Percentiles rank a stretch among this genome's conserved stretches.
Evolutionary conservation across 2,329 filamentous ascomycete species (phyloP).

Genomic region (Xylaria multiplex): DNA sequence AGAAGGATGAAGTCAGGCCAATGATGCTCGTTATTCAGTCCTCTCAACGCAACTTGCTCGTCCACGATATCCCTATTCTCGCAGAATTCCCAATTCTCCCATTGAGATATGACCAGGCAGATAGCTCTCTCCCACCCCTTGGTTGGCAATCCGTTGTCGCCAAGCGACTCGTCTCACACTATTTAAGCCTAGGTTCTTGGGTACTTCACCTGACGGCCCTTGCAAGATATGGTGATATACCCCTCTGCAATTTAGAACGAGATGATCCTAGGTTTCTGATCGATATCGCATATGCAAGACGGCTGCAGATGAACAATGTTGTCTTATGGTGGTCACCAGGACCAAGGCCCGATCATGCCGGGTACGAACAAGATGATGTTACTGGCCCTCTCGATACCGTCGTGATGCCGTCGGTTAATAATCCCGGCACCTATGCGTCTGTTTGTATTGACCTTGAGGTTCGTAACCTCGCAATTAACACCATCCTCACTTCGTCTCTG

Average conservation of each 20-base stretch:
- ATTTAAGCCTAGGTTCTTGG: constrained; percentile 93
- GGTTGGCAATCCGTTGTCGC: constrained; percentile 94
- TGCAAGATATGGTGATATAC: constrained; percentile 91
- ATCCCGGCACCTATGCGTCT: constrained; percentile 90
- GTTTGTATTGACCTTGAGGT: constrained; percentile 96
- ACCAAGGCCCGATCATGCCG: constrained; percentile 90
- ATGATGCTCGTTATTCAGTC: constrained; percentile 91
- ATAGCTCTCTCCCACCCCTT: constrained; percentile 88
- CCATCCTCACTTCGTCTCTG: constrained; percentile 92
- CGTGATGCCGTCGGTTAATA: constrained; percentile 92
- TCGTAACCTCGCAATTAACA: constrained; percentile 96
- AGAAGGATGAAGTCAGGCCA: constrained; percentile 82
- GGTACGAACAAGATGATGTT: constrained; percentile 93
- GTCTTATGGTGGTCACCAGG: constrained; percentile 96
- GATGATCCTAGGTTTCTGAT: constrained; percentile 96
- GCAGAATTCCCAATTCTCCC: constrained; percentile 86
- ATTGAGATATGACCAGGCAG: constrained; percentile 82
- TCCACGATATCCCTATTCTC: constrained; percentile 85
- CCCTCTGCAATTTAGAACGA: constrained; percentile 92
- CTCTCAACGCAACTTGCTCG: constrained; percentile 79
- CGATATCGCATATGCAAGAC: constrained; percentile 91
- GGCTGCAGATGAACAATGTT: constrained; percentile 89
- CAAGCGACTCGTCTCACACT: constrained; percentile 86
- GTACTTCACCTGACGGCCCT: constrained; percentile 87
- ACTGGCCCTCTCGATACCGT: constrained; percentile 84